A percentile compares a stretch with the other conserved stretches of the same genome.
phyloP scores from a whole-genome alignment of 1,284 basidiomycete species.

The Naganishia cerealis region DNA sequence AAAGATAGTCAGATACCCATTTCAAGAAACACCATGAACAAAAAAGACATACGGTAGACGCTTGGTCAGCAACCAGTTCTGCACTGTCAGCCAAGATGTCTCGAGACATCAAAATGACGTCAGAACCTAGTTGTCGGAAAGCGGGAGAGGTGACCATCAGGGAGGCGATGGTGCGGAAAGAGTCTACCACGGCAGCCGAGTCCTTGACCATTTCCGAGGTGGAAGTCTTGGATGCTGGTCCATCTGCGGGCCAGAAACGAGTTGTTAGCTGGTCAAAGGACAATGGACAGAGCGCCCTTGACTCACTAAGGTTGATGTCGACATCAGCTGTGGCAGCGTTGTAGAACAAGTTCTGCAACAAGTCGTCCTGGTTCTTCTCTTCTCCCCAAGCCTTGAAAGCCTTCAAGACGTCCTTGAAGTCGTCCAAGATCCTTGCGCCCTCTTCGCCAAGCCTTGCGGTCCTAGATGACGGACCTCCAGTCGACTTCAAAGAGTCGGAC shows the following conservation, averaged over 20 bases:
- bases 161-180: constrained; percentile 53
- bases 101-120: constrained; percentile 52
- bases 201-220: constrained; percentile 52
- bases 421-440: constrained; percentile 48
- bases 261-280: constrained; percentile 2
- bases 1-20: background rate
- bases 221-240: constrained; percentile 37
- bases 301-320: constrained; percentile 45
- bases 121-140: constrained; percentile 54
- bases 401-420: constrained; percentile 46
- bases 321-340: constrained; percentile 45
- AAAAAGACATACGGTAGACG: constrained; percentile 37
- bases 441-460: constrained; percentile 48
- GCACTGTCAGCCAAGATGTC: constrained; percentile 56
- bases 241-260: constrained; percentile 18
- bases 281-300: background rate
- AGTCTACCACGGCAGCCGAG: constrained; percentile 49
- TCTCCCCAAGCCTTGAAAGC: constrained; percentile 48
- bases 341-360: constrained; percentile 52
- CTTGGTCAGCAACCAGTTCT: constrained; percentile 44
- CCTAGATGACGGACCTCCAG: constrained; percentile 45
- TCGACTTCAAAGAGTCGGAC: constrained; percentile 49
- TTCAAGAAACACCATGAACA: background rate
- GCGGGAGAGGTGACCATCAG: constrained; percentile 54
- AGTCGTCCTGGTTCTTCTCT: constrained; percentile 54